These are phyloP conservation scores for Dictyostelium brefeldianum DNA, from an alignment of 78 protist species.

Conservation along the genomic window DNA sequence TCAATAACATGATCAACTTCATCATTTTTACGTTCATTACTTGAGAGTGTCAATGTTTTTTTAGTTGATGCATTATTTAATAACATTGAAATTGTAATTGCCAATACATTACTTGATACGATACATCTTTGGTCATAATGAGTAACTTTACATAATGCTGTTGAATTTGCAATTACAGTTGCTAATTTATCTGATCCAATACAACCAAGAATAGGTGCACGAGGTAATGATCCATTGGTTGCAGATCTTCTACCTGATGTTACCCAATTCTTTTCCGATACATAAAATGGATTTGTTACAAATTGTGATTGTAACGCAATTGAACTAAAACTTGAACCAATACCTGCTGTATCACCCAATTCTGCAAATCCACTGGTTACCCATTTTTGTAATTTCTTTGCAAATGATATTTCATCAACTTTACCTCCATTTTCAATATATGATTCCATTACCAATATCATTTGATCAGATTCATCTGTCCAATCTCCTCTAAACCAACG, in stretches of 20 bases:
- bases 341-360: constrained; percentile 79
- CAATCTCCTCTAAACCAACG: constrained; percentile 75
- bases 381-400: constrained; percentile 78
- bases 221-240: constrained; percentile 50
- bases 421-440: constrained; percentile 60
- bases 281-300: constrained; percentile 38
- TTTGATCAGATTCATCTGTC: constrained; percentile 87
- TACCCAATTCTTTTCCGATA: constrained; percentile 69
- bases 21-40: constrained; percentile 16
- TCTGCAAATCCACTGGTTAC: constrained; percentile 66
- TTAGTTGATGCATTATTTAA: constrained; percentile 35
- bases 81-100: constrained; percentile 34
- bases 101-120: constrained; percentile 21
- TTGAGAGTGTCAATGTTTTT: neutral
- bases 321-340: constrained; percentile 58
- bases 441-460: constrained; percentile 70
- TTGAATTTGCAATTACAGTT: neutral
- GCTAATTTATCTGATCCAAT: constrained; percentile 22
- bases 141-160: constrained; percentile 28
- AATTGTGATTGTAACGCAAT: constrained; percentile 69
- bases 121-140: constrained; percentile 74
- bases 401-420: constrained; percentile 46
- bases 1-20: constrained; percentile 73
- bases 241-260: constrained; percentile 59
- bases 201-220: constrained; percentile 32